Evolutionary conservation across 129 eudicot species (phyloP).

Genomic region (Dittrichia graveolens): DNA sequence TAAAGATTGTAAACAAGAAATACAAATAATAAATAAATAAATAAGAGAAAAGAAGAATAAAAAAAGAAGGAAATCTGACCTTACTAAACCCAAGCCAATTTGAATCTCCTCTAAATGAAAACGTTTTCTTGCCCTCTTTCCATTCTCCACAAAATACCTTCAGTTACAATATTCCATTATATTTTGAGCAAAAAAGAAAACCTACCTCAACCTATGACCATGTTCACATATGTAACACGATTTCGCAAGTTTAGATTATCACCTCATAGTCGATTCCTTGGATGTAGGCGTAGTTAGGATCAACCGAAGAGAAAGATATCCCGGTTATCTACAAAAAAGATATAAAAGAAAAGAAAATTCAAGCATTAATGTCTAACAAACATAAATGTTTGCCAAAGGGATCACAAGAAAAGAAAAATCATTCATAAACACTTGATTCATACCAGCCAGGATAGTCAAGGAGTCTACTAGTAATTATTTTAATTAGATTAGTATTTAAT

Average conservation of each 20-base stretch:
- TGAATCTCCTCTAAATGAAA: constrained; percentile 91
- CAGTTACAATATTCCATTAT: neutral
- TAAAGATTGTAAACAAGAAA: neutral
- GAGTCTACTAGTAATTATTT: no score
- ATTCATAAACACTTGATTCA: no score
- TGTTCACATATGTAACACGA: constrained; percentile 14
- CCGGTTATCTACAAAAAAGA: constrained; percentile 69
- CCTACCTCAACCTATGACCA: neutral
- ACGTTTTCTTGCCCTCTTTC: constrained; percentile 53
- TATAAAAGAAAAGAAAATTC: neutral
- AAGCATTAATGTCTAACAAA: neutral
- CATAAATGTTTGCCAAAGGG: neutral
- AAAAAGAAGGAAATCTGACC: constrained; percentile 33
- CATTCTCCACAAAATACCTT: constrained; percentile 75
- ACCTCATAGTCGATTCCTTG: constrained; percentile 98
- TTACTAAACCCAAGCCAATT: constrained; percentile 94
- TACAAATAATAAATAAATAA: neutral
- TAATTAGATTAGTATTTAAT: no score
- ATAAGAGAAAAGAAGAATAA: neutral
- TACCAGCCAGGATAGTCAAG: no score
- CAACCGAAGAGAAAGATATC: constrained; percentile 69
- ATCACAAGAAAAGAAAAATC: constrained; percentile 9
- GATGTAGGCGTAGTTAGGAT: constrained; percentile 63
- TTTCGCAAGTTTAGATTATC: constrained; percentile 5
- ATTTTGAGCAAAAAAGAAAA: neutral